Evolutionary conservation across 768 basidiomycete species (phyloP).

Genomic region (Mycena leptocephala): DNA sequence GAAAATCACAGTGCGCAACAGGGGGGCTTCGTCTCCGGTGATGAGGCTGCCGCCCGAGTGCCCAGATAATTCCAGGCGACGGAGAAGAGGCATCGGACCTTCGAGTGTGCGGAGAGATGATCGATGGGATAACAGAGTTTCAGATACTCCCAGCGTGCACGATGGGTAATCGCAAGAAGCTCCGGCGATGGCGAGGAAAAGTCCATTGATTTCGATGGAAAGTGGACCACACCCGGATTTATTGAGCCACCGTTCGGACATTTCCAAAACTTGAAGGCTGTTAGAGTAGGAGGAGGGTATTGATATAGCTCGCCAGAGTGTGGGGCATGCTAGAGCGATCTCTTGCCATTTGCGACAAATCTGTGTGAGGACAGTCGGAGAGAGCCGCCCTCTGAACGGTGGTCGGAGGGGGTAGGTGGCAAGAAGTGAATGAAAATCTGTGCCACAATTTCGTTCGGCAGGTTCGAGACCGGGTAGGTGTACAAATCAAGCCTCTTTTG

Average conservation of each 20-base stretch:
- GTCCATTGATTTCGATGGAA: no score
- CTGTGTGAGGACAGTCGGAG: conserved; percentile 17
- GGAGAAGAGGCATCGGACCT: conserved; percentile 15
- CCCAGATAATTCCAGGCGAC: neutral
- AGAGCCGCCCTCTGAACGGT: neutral
- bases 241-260: no score
- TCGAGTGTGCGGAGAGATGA: conserved; percentile 13
- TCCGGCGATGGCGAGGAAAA: no score
- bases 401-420: conserved; percentile 14
- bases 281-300: conserved; percentile 9
- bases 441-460: conserved; percentile 16
- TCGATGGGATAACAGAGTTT: neutral
- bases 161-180: no score
- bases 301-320: conserved; percentile 14
- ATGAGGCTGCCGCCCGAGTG: neutral
- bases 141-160: no score
- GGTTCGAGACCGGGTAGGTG: neutral
- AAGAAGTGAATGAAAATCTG: conserved; percentile 18
- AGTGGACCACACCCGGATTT: no score
- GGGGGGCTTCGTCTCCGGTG: conserved; percentile 3
- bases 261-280: neutral
- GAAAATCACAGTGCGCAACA: conserved; percentile 6
- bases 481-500: no score
- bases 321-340: conserved; percentile 9
- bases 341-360: conserved; percentile 18